Percentiles rank a stretch among this genome's conserved stretches.
Conservation (phyloP, 1,284 basidiomycete genomes). For the Trichosporon coremiiforme region DNA sequence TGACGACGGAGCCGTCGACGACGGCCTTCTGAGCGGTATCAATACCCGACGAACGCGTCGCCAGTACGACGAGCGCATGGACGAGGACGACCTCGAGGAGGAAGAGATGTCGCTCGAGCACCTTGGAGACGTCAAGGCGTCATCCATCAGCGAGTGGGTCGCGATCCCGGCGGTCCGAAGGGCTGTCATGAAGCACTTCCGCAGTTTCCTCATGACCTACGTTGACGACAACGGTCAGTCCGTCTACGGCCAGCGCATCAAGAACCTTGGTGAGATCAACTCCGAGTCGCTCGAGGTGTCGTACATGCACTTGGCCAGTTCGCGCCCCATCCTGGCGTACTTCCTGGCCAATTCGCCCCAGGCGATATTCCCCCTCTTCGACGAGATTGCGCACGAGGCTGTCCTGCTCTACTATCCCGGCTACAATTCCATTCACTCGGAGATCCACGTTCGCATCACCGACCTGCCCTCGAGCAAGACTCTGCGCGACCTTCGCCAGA, state of each 20-base stretch:
- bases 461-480: conserved; percentile 88
- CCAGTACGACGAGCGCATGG: conserved; percentile 83
- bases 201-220: conserved; percentile 93
- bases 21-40: conserved; percentile 67
- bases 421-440: conserved; percentile 95
- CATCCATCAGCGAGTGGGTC: conserved; percentile 97
- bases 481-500: conserved; percentile 88
- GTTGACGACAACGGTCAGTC: conserved; percentile 88
- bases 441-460: conserved; percentile 95
- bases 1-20: conserved; percentile 64
- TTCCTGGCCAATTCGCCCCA: conserved; percentile 94
- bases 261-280: conserved; percentile 92
- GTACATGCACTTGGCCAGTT: conserved; percentile 84
- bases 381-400: conserved; percentile 89
- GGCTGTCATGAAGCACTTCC: conserved; percentile 89
- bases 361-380: conserved; percentile 91
- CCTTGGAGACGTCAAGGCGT: conserved; percentile 94
- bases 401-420: conserved; percentile 94
- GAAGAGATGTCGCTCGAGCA: conserved; percentile 91
- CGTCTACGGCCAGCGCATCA: conserved; percentile 93
- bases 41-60: conserved; percentile 70
- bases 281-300: conserved; percentile 96
- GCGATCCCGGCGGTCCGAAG: conserved; percentile 84
- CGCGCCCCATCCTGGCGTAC: conserved; percentile 93
- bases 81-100: conserved; percentile 81